Evolutionary conservation across 768 basidiomycete genomes (phyloP).

Genomic region (Amanita pallidorosea): DNA sequence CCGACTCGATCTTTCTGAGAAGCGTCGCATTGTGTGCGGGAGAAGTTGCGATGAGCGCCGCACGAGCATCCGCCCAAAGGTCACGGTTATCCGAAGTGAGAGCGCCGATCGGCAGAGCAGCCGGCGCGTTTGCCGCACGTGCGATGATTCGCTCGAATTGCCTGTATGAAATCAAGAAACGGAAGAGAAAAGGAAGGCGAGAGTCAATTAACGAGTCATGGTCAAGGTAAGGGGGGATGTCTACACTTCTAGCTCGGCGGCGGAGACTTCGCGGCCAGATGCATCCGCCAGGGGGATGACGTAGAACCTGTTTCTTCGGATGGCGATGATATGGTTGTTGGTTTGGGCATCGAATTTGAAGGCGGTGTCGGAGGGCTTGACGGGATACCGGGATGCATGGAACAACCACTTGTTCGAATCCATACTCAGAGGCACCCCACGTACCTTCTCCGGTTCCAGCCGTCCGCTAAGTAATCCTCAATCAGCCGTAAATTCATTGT

Average conservation of each 20-base stretch:
- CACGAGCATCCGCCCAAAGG: constrained; percentile 70
- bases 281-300: constrained; percentile 60
- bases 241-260: constrained; percentile 72
- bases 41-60: constrained; percentile 53
- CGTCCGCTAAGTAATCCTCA: constrained; percentile 33
- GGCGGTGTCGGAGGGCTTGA: constrained; percentile 74
- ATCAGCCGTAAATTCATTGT: neutral
- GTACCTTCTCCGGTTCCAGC: constrained; percentile 83
- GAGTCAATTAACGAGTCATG: neutral
- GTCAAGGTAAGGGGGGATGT: constrained; percentile 9
- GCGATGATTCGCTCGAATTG: constrained; percentile 65
- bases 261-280: constrained; percentile 61
- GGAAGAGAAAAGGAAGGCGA: neutral
- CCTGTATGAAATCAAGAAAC: constrained; percentile 16
- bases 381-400: constrained; percentile 86
- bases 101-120: constrained; percentile 54
- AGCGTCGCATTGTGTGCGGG: constrained; percentile 44
- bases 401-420: constrained; percentile 96
- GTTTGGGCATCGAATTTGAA: constrained; percentile 61
- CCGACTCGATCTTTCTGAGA: constrained; percentile 76
- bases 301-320: constrained; percentile 89
- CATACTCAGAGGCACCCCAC: constrained; percentile 78
- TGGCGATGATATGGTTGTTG: constrained; percentile 83
- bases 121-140: constrained; percentile 37
- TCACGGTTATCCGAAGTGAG: constrained; percentile 88